Conservation (phyloP, 306 rosid species). For the Fagus crenata region DNA sequence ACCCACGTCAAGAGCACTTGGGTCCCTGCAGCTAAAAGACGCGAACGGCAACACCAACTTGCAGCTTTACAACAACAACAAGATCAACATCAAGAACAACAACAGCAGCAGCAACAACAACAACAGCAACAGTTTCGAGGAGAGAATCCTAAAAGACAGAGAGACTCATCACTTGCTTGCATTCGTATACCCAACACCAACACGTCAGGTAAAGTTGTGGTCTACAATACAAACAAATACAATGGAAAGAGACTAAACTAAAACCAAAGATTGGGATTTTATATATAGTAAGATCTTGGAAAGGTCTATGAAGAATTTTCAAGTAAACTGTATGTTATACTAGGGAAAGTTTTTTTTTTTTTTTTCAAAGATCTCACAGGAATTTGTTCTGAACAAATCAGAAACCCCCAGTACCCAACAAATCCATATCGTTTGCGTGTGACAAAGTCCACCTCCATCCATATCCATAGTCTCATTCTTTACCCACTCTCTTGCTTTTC, state of each 20-base stretch:
- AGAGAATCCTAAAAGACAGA: slow-evolving; percentile 52
- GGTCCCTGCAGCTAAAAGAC: slow-evolving; percentile 96
- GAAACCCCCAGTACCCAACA: slow-evolving; percentile 26
- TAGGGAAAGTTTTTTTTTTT: slow-evolving; percentile 25
- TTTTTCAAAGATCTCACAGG: slow-evolving; percentile 18
- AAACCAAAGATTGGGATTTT: slow-evolving; percentile 6
- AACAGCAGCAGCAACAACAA: slow-evolving; percentile 27
- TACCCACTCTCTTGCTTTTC: slow-evolving; percentile 31
- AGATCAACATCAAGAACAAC: slow-evolving; percentile 22
- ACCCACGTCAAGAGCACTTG: slow-evolving; percentile 98
- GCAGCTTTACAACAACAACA: slow-evolving; percentile 49
- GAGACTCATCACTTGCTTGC: slow-evolving; percentile 66
- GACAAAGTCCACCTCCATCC: slow-evolving; percentile 36
- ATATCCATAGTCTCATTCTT: slow-evolving; percentile 25
- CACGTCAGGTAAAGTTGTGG: slow-evolving; percentile 61
- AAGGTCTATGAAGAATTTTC: slow-evolving; percentile 22
- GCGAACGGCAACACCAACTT: slow-evolving; percentile 79
- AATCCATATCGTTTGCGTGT: slow-evolving; percentile 43
- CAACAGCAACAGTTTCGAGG: slow-evolving; percentile 31
- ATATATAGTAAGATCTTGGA: not conserved
- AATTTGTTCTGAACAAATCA: slow-evolving; percentile 12
- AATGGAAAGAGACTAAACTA: not conserved
- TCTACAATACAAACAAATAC: slow-evolving; percentile 26
- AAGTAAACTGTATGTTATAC: slow-evolving; percentile 1
- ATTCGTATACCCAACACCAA: slow-evolving; percentile 57